phyloP scores from a whole-genome alignment of 2,329 filamentous ascomycete genomes.

The Penicillium sp. region DNA sequence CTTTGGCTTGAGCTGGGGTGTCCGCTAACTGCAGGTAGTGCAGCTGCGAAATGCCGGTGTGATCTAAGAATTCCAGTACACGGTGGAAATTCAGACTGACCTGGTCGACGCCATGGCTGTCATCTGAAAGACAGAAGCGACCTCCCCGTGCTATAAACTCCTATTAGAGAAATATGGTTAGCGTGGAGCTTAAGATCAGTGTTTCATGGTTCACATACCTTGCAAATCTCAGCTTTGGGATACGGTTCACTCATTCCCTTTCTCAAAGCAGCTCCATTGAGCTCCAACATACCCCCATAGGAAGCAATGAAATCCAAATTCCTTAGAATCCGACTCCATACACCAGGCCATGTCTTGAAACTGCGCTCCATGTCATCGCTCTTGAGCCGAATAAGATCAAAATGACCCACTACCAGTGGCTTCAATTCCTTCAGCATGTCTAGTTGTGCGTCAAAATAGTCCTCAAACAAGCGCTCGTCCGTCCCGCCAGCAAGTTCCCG shows the following conservation, averaged over 20 bases:
- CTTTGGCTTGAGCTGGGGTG: constrained; percentile 6
- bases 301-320: constrained; percentile 70
- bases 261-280: constrained; percentile 82
- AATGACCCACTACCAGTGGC: constrained; percentile 85
- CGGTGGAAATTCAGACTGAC: constrained; percentile 80
- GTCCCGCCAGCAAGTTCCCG: constrained; percentile 56
- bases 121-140: constrained; percentile 87
- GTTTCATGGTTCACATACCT: constrained; percentile 53
- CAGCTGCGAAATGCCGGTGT: constrained; percentile 38
- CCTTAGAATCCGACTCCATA: constrained; percentile 73
- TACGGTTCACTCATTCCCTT: constrained; percentile 93
- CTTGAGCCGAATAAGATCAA: constrained; percentile 84
- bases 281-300: constrained; percentile 82
- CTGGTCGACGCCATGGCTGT: constrained; percentile 87
- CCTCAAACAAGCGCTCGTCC: constrained; percentile 73
- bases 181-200: neutral
- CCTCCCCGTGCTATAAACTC: constrained; percentile 73
- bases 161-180: constrained; percentile 39
- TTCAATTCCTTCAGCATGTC: constrained; percentile 72
- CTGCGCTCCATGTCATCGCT: constrained; percentile 67
- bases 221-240: constrained; percentile 74
- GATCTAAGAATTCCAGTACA: constrained; percentile 69
- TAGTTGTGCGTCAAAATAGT: constrained; percentile 86
- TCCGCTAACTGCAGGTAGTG: constrained; percentile 38
- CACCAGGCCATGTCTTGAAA: constrained; percentile 57